Evolutionary conservation across 257 asterid genomes (phyloP), one percentile per base, ranked within the genome.

Genomic region (Ehretia macrophylla): DNA sequence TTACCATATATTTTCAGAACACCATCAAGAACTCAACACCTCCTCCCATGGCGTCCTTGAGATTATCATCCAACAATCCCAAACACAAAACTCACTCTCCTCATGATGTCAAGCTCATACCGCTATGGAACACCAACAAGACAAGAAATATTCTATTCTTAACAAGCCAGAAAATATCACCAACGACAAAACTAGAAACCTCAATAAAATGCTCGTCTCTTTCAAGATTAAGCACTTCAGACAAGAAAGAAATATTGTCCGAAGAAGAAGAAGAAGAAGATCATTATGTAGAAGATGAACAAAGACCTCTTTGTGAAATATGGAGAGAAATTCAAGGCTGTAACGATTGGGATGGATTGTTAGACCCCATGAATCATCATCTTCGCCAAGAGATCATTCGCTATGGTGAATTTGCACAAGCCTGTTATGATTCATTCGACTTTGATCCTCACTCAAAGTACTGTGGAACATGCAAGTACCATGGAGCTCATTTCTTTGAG

Each of bases 391-490:
- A 88, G 56, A 77, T 85, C 48, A 73, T 88, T 11, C 79, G 88
- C 8, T 81, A 83, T 49, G 96, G 93, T 0, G 96, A 88, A 48
- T 78, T 85, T 79, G 90, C 95, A 0, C 95, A 85, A 47, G 83
- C 95, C 9, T 83, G 90, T 74, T 88, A 85, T 68, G 95, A 88
- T 45, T 86, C 90, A 1, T 88, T 88, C 76, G 95, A 88, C 58
- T 88, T 76, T 74, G 95, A 88, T 68, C 93, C 88, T 14, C 69
- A 81, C 76, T 87, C 95, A 16, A 88, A 76, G 16, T 85, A 85
- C 70, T 88, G 96, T 76, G 96, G 96, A 59, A 83, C 92, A 1
- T 88, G 95, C 67, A 85, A 85, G 51, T 88, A 85, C 71, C 58
- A 50, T 11, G 78, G 78, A 8, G 32, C 72, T 14, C 64, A 74